phyloP scores from a whole-genome alignment of 1,284 basidiomycete genomes.

The Ganoderma leucocontextum region DNA sequence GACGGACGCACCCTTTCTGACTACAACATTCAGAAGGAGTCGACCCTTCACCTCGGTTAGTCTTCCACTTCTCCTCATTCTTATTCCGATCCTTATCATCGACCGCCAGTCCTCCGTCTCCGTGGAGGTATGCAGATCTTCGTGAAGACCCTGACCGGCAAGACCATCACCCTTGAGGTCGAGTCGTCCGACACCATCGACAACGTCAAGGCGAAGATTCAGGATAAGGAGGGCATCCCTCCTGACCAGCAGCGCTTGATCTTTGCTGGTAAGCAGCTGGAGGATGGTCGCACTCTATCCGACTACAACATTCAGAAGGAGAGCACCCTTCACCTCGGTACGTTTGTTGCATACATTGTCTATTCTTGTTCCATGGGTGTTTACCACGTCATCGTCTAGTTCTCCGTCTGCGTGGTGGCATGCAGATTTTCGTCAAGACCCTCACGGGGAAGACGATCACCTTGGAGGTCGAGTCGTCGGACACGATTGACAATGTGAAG shows the following conservation, averaged over 20 bases:
- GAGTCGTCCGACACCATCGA: conserved; percentile 61
- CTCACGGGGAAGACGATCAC: conserved; percentile 42
- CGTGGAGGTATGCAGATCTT: conserved; percentile 82
- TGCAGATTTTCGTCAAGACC: conserved; percentile 44
- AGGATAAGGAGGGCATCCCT: conserved; percentile 73
- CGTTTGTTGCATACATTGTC: background rate
- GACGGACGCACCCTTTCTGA: conserved; percentile 39
- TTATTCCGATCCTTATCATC: background rate
- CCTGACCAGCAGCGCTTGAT: conserved; percentile 88
- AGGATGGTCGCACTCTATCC: conserved; percentile 73
- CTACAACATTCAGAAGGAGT: conserved; percentile 43
- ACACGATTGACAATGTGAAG: conserved; percentile 42
- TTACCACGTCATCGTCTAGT: conserved; percentile 27
- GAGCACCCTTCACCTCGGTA: conserved; percentile 42
- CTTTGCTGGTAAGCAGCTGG: conserved; percentile 85
- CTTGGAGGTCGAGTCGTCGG: conserved; percentile 40
- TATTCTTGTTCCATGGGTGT: background rate
- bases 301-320: conserved; percentile 47
- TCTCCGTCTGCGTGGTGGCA: conserved; percentile 43
- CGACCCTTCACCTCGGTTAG: conserved; percentile 39
- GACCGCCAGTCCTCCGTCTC: conserved; percentile 55
- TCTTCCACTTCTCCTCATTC: background rate
- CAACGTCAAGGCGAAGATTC: conserved; percentile 62
- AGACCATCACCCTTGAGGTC: conserved; percentile 60
- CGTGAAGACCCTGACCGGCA: conserved; percentile 69